Percentiles rank a stretch among this genome's conserved stretches.
These are phyloP conservation scores for Trichosanthes cucumerina DNA, from an alignment of 306 rosid species.

Conservation along the genomic window DNA sequence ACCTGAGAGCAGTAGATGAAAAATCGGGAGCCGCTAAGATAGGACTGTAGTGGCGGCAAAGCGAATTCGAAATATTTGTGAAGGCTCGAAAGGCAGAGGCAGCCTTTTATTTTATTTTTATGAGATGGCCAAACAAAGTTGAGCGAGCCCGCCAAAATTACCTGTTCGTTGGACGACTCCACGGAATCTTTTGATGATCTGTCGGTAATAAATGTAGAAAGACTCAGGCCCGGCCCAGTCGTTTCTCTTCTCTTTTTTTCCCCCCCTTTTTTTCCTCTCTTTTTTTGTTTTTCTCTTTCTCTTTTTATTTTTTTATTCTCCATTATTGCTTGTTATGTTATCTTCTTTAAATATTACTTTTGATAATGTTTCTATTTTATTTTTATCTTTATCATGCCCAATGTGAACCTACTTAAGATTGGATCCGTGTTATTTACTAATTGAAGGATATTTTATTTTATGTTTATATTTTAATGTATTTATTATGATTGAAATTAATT, in stretches of 20 bases:
- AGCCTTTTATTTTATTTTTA: neutral
- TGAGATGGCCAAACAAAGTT: neutral
- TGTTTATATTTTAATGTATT: neutral
- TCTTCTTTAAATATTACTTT: neutral
- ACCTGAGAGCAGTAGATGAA: neutral
- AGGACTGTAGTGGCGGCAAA: conserved; percentile 7
- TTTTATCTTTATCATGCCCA: neutral
- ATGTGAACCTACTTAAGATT: neutral
- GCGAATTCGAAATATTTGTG: conserved; percentile 6
- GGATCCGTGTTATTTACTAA: neutral
- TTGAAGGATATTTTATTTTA: too few species aligned
- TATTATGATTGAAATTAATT: neutral
- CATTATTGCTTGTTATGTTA: neutral
- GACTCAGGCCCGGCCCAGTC: neutral
- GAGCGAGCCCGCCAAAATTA: conserved; percentile 9
- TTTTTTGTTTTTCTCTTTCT: neutral
- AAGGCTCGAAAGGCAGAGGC: neutral
- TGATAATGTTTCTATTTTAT: neutral
- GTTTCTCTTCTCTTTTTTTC: neutral
- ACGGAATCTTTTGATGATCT: conserved; percentile 5
- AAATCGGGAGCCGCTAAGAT: neutral
- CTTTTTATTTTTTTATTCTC: neutral
- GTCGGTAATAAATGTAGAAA: neutral
- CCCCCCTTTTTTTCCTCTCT: neutral
- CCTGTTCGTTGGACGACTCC: conserved; percentile 1